Base-by-base conservation (phyloP, 2,329 filamentous ascomycete genomes). In the Xylaria sp. region DNA sequence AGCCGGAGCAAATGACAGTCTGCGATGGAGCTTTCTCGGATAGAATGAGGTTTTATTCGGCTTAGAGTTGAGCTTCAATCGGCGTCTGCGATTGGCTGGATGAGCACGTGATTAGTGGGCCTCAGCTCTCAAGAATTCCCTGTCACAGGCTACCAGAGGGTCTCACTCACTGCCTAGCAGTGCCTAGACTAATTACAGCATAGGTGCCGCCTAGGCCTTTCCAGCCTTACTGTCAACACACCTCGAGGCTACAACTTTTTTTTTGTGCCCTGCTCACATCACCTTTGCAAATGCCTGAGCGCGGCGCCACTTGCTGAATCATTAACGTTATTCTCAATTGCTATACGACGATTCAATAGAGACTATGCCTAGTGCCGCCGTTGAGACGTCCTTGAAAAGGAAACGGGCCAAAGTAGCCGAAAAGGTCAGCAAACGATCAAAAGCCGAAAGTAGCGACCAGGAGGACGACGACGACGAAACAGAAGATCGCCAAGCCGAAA, bases 401-500 rank as follows among this genome's bases (percentile, higher is more conserved):
- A 89, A 89, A 77, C 81, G 85, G 63, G 77, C 79, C 18, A 81
- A 82, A 36, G 75, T 78, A 33, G 80, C 79, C 28, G 82, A 84
- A 46, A 79, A 82, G 41, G 79, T 82, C 12, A 83, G 84, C 75
- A 90, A 90, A 77, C 83, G 85, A 68, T 77, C 83, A 18, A 84
- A 85, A 71, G 82, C 84, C 64, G 81, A 86, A 70, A 81, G 81
- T 80, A 80, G 82, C 75, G 82, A 84, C 71, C 81, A 80, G 51
- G 77, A 80, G 64, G 82, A 86, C 70, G 86, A 90, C 77, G 51
- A 48, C 66, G 82, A 86, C 70, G 86, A 90, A 77, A 54, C 36
- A 74, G 82, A 86, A 70, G 86, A 90, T 77, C 79, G 84, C 55
- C 87, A 91, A 78, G 85, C 88, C 65, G 87, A 89, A 71, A 92